Base-by-base conservation (phyloP, 2,329 filamentous ascomycete genomes). In the Leptographium procerum region DNA sequence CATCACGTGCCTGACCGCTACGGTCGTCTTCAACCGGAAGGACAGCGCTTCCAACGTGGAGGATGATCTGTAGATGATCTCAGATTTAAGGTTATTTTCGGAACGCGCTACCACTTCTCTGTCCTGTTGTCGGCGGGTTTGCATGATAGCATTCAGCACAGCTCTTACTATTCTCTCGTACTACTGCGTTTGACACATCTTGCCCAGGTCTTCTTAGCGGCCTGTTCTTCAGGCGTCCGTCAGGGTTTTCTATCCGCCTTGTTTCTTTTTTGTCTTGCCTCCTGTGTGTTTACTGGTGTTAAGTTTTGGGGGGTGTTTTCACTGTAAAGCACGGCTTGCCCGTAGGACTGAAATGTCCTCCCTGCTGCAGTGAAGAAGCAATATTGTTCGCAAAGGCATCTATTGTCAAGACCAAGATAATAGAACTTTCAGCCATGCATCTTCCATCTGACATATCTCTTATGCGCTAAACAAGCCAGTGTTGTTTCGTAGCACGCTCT, bases 1-100 rank as follows among this genome's bases (percentile, higher is more conserved):
- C 68, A 87, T 99, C 63, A 95, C 91, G 61, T 99, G 94, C 74
- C 78, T 99, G 68, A 86, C 86, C 58, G 91, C 91, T 26, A 81
- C 77, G 8, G 83, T 94, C 60, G 69, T 73, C 51, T 92, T 94
- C 69, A 74, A 72, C 58, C 71, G 72, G 64, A 70, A 62, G 64
- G 66, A 59, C 7, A 57, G 53, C 48, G 29, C 53, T 8, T 26
- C 52, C 34, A 45, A 48, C n/a, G 36, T 56, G 14, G 60, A 60
- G 55, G 52, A 31, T 8, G 57, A 58, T 11, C 45, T 58, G 45
- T 58, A 52, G 24, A 52, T 31, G 36, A 9, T 26, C 5, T 3
- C 2, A 2, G 22, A 16, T 2, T 14, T 14, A 24, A 13, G 14
- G 26, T 50, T 29, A 50, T 50, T n/a, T 43, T 24, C 16, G 11